Base-by-base conservation (phyloP, 495 filamentous ascomycete species). In the Hypoxylon intermedium region DNA sequence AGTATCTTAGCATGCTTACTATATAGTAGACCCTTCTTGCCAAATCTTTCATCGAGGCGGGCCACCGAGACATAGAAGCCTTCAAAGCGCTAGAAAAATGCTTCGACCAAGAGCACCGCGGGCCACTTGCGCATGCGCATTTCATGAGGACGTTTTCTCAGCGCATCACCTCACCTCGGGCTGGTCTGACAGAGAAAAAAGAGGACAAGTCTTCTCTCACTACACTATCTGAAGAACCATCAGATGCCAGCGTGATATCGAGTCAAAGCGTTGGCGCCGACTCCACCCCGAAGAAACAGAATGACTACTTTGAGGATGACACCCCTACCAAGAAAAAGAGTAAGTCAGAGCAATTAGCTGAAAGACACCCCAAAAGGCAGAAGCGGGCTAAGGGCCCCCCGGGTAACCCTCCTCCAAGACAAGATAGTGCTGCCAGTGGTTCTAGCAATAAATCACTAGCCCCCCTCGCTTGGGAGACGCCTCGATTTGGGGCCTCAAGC, bases 121-220 rank as follows among this genome's bases (percentile, higher is more conserved):
- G 87, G 0, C 81, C 80, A 24, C 75, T 80, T 47, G 78, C 79
- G 6, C 87, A 89, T 68, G 85, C 85, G 0, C 79, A 86, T 58
- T 89, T 88, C 40, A 88, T 89, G 86, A 74, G 86, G 52, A 83
- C 85, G 0, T 67, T 85, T 26, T 86, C 84, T 59, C 83, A 87
- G 56, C 81, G 81, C 43, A 85, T 84, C 3, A 79, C 81, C 3
- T 48, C 71, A 11, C 75, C 81, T 23, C 75, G 78, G 21, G 47
- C 67, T 28, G 75, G 74, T 33, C 58, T 69, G 7, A 57, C 63
- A 21, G 78, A 81, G 33, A 79, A 74, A 40, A 75, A 76, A 63
- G 75, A 64, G 49, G 70, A 66, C 23, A 67, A 43, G 53, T 58
- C 50, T 51, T 50, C 33, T 38, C 34, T 68, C 44, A 33, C 60